phyloP scores from a whole-genome alignment of 2,329 filamentous ascomycete species.

The Mycosphaerella arachidis region DNA sequence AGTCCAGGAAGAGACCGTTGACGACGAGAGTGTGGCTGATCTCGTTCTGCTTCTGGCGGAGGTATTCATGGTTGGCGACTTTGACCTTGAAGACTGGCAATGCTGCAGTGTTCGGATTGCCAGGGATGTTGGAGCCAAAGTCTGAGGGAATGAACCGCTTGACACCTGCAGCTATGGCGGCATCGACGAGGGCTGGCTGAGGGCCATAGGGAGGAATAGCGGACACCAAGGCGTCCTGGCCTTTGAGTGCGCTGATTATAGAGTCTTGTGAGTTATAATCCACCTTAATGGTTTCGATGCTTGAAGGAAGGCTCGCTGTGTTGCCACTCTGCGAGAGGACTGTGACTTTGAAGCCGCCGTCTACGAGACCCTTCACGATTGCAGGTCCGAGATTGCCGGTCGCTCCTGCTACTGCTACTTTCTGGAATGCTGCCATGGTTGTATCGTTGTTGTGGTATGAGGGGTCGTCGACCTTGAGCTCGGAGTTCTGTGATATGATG shows the following conservation, averaged over 20 bases:
- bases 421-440: slow-evolving; percentile 17
- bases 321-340: slow-evolving; percentile 44
- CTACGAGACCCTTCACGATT: slow-evolving; percentile 39
- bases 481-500: not conserved
- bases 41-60: slow-evolving; percentile 25
- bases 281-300: slow-evolving; percentile 37
- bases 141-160: slow-evolving; percentile 39
- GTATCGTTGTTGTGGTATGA: not conserved
- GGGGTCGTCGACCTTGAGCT: not conserved
- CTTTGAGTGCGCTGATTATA: slow-evolving; percentile 32
- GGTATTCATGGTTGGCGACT: slow-evolving; percentile 34
- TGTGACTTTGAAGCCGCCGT: slow-evolving; percentile 40
- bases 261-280: slow-evolving; percentile 45
- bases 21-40: slow-evolving; percentile 35
- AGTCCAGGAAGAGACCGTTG: slow-evolving; percentile 37
- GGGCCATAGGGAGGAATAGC: slow-evolving; percentile 9
- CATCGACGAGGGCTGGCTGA: slow-evolving; percentile 36
- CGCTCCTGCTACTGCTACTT: slow-evolving; percentile 33
- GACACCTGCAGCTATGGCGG: slow-evolving; percentile 37
- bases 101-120: slow-evolving; percentile 27
- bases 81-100: slow-evolving; percentile 39
- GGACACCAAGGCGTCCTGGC: slow-evolving; percentile 35
- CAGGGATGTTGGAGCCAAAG: slow-evolving; percentile 35
- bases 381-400: slow-evolving; percentile 41
- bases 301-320: slow-evolving; percentile 37